A percentile compares a stretch with the other conserved stretches of the same genome.
Conservation (phyloP, 352 stramenopile species). For the Pythium sp. region DNA sequence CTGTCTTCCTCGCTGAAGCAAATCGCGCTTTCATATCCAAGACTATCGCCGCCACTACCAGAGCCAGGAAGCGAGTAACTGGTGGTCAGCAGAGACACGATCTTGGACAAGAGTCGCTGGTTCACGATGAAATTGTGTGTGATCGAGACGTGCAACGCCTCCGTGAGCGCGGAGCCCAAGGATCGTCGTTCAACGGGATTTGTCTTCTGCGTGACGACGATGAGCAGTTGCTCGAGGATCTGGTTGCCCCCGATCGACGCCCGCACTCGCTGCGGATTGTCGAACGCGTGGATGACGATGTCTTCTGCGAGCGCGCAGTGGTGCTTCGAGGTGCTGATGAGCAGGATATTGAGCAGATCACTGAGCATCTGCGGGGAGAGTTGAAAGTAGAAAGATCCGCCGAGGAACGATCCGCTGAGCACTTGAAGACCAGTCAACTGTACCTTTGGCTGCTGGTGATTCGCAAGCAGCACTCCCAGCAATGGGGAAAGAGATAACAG, state of each 20-base stretch:
- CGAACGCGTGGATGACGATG: slow-evolving; percentile 56
- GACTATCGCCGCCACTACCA: neutral
- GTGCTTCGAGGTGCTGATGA: slow-evolving; percentile 44
- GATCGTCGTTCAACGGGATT: slow-evolving; percentile 21
- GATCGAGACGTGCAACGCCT: slow-evolving; percentile 57
- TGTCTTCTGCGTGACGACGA: slow-evolving; percentile 53
- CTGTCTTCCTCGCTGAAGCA: slow-evolving; percentile 15
- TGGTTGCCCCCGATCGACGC: slow-evolving; percentile 50
- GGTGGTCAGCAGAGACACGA: slow-evolving; percentile 31
- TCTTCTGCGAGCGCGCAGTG: slow-evolving; percentile 39
- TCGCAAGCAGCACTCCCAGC: slow-evolving; percentile 26
- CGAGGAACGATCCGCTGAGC: slow-evolving; percentile 34
- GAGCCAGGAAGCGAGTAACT: neutral
- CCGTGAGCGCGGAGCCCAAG: slow-evolving; percentile 39
- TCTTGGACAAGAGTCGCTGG: slow-evolving; percentile 54
- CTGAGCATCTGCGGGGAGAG: slow-evolving; percentile 50
- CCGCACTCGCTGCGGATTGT: slow-evolving; percentile 32
- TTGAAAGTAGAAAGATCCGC: slow-evolving; percentile 35
- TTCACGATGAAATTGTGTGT: slow-evolving; percentile 40
- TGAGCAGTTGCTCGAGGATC: slow-evolving; percentile 66
- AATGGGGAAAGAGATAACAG: slow-evolving; percentile 28
- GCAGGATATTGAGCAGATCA: slow-evolving; percentile 60
- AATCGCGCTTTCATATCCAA: neutral
- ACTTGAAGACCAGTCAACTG: slow-evolving; percentile 45
- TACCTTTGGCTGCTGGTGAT: slow-evolving; percentile 41